phyloP scores from a whole-genome alignment of 345 rosid species.

The Clarkia xantiana region DNA sequence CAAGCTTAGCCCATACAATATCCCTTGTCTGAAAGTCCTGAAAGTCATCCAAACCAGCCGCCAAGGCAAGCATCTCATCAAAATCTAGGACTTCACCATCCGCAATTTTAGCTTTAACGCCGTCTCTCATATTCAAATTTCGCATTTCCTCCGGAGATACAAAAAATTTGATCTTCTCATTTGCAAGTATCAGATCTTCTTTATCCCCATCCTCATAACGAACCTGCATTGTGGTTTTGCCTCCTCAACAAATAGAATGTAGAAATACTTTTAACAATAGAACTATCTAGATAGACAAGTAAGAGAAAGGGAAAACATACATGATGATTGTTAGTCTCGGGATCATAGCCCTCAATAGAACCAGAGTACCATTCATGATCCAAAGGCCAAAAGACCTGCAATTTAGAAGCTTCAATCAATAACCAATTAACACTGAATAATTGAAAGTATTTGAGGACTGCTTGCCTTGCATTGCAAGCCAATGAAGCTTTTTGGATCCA shows the following conservation, averaged over 20 bases:
- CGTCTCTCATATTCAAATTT: slow-evolving; percentile 34
- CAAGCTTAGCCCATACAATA: slow-evolving; percentile 88
- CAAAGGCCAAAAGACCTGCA: slow-evolving; percentile 92
- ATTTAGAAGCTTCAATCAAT: slow-evolving; percentile 8
- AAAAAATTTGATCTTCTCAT: slow-evolving; percentile 56
- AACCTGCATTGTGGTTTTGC: slow-evolving; percentile 34
- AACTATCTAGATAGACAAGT: background rate
- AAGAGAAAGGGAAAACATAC: slow-evolving; percentile 25
- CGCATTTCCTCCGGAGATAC: slow-evolving; percentile 62
- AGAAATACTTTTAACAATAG: slow-evolving; percentile 1
- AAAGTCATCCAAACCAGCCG: slow-evolving; percentile 64
- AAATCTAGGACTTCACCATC: slow-evolving; percentile 42
- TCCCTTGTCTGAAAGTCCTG: slow-evolving; percentile 84
- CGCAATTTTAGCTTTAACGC: slow-evolving; percentile 18
- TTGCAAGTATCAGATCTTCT: slow-evolving; percentile 46
- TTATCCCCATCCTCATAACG: slow-evolving; percentile 59
- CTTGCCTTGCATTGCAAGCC: slow-evolving; percentile 88
- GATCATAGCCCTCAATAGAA: slow-evolving; percentile 36
- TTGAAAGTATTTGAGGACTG: slow-evolving; percentile 8
- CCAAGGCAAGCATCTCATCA: slow-evolving; percentile 82
- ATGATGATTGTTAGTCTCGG: slow-evolving; percentile 45
- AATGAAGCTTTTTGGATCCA: slow-evolving; percentile 46
- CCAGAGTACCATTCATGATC: slow-evolving; percentile 86
- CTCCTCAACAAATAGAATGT: slow-evolving; percentile 8
- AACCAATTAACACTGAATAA: slow-evolving; percentile 1